These are phyloP conservation scores for Fusarium xyrophilum DNA, from an alignment of 2,329 filamentous ascomycete species.

Conservation along the genomic window DNA sequence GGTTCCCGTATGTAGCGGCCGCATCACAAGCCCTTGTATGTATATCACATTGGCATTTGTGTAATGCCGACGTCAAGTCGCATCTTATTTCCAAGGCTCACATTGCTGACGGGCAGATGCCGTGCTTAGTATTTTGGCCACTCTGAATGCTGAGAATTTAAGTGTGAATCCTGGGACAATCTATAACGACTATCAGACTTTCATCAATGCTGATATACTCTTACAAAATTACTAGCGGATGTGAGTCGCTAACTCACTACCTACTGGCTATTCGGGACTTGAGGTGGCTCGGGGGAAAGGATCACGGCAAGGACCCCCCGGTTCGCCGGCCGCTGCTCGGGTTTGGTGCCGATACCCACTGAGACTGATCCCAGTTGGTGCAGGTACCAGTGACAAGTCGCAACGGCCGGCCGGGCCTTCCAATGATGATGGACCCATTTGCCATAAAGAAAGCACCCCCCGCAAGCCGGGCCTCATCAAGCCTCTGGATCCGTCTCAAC, in stretches of 20 bases:
- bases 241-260: conserved; percentile 16
- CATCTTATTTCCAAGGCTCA: conserved; percentile 1
- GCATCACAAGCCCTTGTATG: not conserved
- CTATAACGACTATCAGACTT: not conserved
- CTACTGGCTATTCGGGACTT: conserved; percentile 37
- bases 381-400: conserved; percentile 37
- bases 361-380: conserved; percentile 25
- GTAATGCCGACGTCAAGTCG: conserved; percentile 11
- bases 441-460: conserved; percentile 42
- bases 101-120: conserved; percentile 10
- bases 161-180: conserved; percentile 20
- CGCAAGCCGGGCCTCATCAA: conserved; percentile 37
- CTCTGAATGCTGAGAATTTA: conserved; percentile 21
- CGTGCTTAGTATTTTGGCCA: conserved; percentile 16
- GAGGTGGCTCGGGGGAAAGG: conserved; percentile 42
- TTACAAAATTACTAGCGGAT: conserved; percentile 3
- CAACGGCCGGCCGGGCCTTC: conserved; percentile 26
- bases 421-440: conserved; percentile 37
- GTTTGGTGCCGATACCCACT: not conserved
- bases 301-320: conserved; percentile 41
- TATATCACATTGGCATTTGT: not conserved
- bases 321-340: conserved; percentile 40
- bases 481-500: conserved; percentile 27
- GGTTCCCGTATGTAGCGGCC: not conserved
- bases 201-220: not conserved